Evolutionary conservation across 1,284 basidiomycete genomes (phyloP), one percentile per base, ranked within the genome.

Genomic region (Ustilago vetiveriae): DNA sequence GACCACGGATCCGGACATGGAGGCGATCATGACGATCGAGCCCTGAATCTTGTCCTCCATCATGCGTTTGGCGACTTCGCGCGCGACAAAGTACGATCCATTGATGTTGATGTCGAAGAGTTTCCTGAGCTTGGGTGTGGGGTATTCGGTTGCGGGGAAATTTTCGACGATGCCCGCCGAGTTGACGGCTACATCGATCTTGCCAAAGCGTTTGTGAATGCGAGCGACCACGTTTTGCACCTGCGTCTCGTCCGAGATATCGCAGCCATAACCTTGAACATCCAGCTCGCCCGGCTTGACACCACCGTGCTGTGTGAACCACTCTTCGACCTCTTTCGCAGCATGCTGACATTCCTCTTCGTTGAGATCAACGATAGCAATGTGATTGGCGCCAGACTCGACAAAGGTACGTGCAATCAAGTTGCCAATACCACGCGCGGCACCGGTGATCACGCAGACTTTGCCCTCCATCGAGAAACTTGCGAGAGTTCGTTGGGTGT

Each of bases 361-460:
- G 76, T 90, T 89, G 55, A 97, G 84, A 83, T 98, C 94, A 52
- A 97, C 84, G 72, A 97, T 88, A 36, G 89, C 92, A 32, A 97
- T 83, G 47, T 86, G 86, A 37, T 89, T 90, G 81, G 92, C 92
- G 49, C 92, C 93, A 86, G 91, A 91, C 83, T 91, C 89, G 72
- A 94, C 81, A 82, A 97, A 92, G 8, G 92, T 92, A 50, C 89
- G 88, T 75, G 73, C 76, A 32, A 79, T 76, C 33, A 77, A 22
- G 57, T 79, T 76, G 23, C 76, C 76, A 33, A 79, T 73, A 13
- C 94, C 94, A 75, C 91, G 87, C 16, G 92, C 94, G 49, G 90
- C 95, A 49, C 94, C 94, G n/a, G 94, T 98, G 52, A 98, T 88
- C 72, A 95, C 85, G 84, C 91, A 93, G 43, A 94, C 92, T 89